A percentile compares a stretch with the other conserved stretches of the same genome.
Conservation (phyloP, 768 basidiomycete genomes). For the Xerocomus brunneocitrinus region DNA sequence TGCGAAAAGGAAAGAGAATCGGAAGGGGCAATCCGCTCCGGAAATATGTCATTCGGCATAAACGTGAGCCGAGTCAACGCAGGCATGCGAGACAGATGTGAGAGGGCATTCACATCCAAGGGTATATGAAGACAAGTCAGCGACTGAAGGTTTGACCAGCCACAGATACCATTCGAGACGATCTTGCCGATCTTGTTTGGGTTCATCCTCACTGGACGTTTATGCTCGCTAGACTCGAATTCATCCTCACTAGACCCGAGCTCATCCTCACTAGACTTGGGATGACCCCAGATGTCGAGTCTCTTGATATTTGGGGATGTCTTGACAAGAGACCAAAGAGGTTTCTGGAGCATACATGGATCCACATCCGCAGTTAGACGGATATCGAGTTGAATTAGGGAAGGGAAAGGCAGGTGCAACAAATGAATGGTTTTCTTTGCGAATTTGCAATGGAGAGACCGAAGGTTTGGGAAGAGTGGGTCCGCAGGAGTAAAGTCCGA, state of each 20-base stretch:
- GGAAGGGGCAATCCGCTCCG: neutral
- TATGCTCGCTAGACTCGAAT: neutral
- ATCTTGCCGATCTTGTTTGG: neutral
- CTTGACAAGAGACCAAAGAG: neutral
- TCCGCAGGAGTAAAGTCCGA: too few relatives aligned
- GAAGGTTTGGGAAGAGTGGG: slow-evolving; percentile 5
- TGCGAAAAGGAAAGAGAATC: neutral
- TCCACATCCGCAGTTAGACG: too few relatives aligned
- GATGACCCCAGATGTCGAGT: neutral
- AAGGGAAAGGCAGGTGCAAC: neutral
- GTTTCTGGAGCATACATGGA: neutral
- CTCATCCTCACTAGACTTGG: neutral
- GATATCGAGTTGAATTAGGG: neutral
- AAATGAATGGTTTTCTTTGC: neutral
- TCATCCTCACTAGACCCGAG: neutral
- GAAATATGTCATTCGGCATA: neutral
- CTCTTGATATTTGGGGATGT: neutral
- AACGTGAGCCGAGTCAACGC: neutral
- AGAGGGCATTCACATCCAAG: slow-evolving; percentile 1
- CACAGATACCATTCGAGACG: neutral
- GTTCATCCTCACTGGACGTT: too few relatives aligned
- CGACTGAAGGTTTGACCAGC: slow-evolving; percentile 3
- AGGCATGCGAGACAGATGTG: neutral
- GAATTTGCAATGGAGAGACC: neutral
- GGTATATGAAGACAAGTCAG: neutral